Percentiles rank a stretch among this genome's conserved stretches.
These are phyloP conservation scores for Myriosclerotinia duriaeana DNA, from an alignment of 2,329 filamentous ascomycete species.

Conservation along the genomic window DNA sequence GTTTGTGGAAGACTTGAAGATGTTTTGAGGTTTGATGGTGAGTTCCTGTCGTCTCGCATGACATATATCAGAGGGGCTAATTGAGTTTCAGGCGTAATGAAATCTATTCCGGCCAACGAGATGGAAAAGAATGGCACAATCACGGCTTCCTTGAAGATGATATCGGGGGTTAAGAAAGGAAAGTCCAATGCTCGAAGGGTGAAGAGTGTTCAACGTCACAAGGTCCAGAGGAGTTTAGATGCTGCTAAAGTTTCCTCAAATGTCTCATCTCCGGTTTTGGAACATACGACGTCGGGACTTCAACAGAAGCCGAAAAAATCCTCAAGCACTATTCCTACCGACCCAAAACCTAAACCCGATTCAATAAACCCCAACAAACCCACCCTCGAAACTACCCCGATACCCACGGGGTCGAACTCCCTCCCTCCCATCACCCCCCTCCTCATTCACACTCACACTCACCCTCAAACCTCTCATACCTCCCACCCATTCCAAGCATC, in stretches of 20 bases:
- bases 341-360: not conserved
- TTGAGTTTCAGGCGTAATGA: no score
- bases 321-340: not conserved
- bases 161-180: not conserved
- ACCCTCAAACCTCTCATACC: not conserved
- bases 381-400: no score
- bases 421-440: not conserved
- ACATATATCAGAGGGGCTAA: no score
- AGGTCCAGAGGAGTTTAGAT: not conserved
- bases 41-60: no score
- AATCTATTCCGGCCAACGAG: no score
- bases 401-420: not conserved
- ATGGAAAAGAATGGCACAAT: not conserved
- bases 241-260: not conserved
- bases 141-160: not conserved
- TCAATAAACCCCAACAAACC: not conserved
- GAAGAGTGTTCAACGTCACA: not conserved
- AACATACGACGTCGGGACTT: not conserved
- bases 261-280: not conserved
- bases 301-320: not conserved
- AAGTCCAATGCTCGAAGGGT: not conserved
- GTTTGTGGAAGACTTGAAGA: conserved; percentile 32
- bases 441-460: not conserved
- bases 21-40: conserved; percentile 9
- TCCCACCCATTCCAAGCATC: not conserved